Evolutionary conservation across 768 basidiomycete species (phyloP), one percentile per base, ranked within the genome.

Genomic region (Cyathus striatus): DNA sequence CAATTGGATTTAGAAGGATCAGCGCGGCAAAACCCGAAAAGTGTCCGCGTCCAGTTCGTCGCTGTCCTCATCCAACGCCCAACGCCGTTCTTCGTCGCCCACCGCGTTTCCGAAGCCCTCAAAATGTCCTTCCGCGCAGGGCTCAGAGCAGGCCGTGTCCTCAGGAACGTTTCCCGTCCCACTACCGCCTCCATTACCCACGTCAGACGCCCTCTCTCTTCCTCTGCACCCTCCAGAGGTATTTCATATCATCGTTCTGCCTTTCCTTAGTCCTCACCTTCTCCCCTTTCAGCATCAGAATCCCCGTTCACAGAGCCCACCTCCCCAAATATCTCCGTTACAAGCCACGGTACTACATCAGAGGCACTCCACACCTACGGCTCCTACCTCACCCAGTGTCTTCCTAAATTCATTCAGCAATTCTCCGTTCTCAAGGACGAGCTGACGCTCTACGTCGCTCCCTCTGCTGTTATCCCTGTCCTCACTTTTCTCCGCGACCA

Each of bases 401-500:
- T 98, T 18, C 95, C 95, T 41, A 98, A 96, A 71, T 96, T 83
- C 71, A 81, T 99, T 59, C 95, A 98, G 65, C 96, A 98, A 64
- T 97, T 95, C 74, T 91, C 91, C 9, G 89, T 98, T 36, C 79
- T 91, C 63, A 91, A 91, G 73, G 96, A 97, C 63, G 96, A 98
- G 64, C 73, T 98, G 47, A 84, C 87, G 20, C 75, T 98, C 41
- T 94, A 97, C 70, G 73, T 85, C 62, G 73, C 83, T 0, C 95
- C 95, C 14, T 74, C 81, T 25, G 90, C 78, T 43, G 69, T 96
- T 59, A 62, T 90, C 34, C 93, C 91, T 16, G 83, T 91, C 39
- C 73, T 96, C 51, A 86, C 83, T 20, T 98, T 97, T 73, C 73
- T 98, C 41, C 85, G 93, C 50, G 95, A 98, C 70, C 95, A 98